phyloP scores from a whole-genome alignment of 331 rosid species.

The Acacia pycnantha region DNA sequence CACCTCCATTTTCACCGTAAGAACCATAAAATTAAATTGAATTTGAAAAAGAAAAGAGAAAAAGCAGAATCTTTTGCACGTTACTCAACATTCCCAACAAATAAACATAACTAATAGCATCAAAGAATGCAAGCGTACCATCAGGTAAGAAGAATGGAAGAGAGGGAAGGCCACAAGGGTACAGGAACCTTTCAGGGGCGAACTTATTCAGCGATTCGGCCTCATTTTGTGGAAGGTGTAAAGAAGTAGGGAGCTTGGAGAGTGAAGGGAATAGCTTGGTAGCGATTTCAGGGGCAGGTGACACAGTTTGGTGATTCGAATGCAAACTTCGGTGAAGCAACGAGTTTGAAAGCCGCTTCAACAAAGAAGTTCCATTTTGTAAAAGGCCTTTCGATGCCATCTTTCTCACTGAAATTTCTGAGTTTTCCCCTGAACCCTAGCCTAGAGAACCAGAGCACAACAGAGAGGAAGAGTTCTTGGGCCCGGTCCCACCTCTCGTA shows the following conservation, averaged over 20 bases:
- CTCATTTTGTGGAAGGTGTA: conserved; percentile 58
- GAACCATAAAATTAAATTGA: background rate
- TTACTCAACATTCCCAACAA: background rate
- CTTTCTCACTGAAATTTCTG: background rate
- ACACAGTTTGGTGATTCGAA: conserved; percentile 22
- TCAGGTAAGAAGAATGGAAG: conserved; percentile 77
- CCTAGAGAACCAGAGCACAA: conserved; percentile 24
- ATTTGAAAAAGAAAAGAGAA: background rate
- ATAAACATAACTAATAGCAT: background rate
- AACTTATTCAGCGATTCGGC: conserved; percentile 47
- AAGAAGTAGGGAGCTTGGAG: conserved; percentile 39
- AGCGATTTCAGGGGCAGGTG: conserved; percentile 42
- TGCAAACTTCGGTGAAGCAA: conserved; percentile 32
- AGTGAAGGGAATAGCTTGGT: conserved; percentile 68
- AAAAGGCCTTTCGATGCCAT: conserved; percentile 84
- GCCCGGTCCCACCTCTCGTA: background rate
- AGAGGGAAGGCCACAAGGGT: conserved; percentile 82
- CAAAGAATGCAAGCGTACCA: conserved; percentile 44
- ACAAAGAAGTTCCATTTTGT: conserved; percentile 54
- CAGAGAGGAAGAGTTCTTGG: background rate
- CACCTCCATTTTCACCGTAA: background rate
- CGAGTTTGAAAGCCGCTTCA: conserved; percentile 54
- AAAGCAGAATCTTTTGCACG: background rate
- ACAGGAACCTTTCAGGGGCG: conserved; percentile 41
- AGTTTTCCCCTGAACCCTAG: conserved; percentile 25